These are phyloP conservation scores for Ascochyta rabiei DNA, from an alignment of 2,329 filamentous ascomycete species.

Conservation along the genomic window DNA sequence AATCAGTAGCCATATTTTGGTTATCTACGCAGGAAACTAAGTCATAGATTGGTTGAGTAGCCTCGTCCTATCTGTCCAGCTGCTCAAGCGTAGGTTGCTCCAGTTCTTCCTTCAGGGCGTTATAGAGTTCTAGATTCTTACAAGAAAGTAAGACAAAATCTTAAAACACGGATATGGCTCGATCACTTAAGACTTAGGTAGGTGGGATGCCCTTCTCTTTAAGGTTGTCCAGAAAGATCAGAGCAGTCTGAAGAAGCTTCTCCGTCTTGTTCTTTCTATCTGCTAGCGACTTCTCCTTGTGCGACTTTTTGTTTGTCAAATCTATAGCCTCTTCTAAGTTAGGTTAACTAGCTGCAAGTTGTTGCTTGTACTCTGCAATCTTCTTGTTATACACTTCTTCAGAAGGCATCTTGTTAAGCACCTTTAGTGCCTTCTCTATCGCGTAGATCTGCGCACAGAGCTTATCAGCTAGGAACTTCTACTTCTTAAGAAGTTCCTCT, in stretches of 20 bases:
- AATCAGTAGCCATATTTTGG: background rate
- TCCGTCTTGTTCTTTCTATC: background rate
- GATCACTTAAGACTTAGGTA: background rate
- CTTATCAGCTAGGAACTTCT: background rate
- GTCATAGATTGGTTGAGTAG: background rate
- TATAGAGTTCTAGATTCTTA: background rate
- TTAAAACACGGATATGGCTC: background rate
- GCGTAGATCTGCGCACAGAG: background rate
- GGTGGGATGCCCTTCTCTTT: background rate
- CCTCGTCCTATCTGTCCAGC: background rate
- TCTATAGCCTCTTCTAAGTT: background rate
- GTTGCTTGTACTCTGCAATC: background rate
- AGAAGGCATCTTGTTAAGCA: background rate
- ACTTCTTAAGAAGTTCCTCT: background rate
- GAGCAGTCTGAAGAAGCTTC: background rate
- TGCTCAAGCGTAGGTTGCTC: background rate
- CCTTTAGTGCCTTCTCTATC: background rate
- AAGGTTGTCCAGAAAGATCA: background rate
- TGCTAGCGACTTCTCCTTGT: background rate
- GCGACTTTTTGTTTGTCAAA: background rate
- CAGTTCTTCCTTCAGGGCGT: background rate
- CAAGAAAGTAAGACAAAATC: background rate
- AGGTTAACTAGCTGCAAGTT: background rate
- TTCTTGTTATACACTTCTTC: background rate
- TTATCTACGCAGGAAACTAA: background rate